A percentile compares a stretch with the other conserved stretches of the same genome.
Conservation (phyloP, 2,329 filamentous ascomycete species). For the Hymenoscyphus repandus region DNA sequence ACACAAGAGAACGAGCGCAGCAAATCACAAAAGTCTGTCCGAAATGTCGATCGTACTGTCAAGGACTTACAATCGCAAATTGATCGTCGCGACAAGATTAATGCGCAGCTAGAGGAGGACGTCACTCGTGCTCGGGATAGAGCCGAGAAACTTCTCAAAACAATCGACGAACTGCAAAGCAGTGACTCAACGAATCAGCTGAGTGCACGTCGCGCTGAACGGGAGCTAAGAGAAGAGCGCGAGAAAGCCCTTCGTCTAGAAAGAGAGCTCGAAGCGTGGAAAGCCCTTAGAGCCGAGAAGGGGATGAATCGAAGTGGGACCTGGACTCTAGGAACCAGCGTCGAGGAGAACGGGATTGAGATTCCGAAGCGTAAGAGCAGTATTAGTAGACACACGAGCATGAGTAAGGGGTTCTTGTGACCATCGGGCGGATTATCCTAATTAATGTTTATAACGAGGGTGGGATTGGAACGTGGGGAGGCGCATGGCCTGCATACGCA, state of each 20-base stretch:
- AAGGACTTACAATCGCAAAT: constrained; percentile 91
- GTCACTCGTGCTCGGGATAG: constrained; percentile 82
- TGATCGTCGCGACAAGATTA: constrained; percentile 87
- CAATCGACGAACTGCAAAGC: constrained; percentile 90
- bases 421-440: not conserved
- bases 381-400: constrained; percentile 56
- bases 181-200: constrained; percentile 80
- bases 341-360: constrained; percentile 37
- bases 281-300: constrained; percentile 63
- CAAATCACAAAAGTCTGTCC: constrained; percentile 78
- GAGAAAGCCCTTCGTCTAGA: constrained; percentile 80
- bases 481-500: not conserved
- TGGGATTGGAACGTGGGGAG: not conserved
- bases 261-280: constrained; percentile 80
- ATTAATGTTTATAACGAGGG: not conserved
- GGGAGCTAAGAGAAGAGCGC: constrained; percentile 81
- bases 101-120: constrained; percentile 75
- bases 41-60: constrained; percentile 89
- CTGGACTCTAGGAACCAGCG: constrained; percentile 33
- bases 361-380: constrained; percentile 63
- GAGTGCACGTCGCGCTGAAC: constrained; percentile 76
- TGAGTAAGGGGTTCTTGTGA: constrained; percentile 74
- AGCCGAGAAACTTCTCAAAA: constrained; percentile 79
- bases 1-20: constrained; percentile 72
- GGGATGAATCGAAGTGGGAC: constrained; percentile 23